A percentile compares a stretch with the other conserved stretches of the same genome.
These are phyloP conservation scores for Phaseolus lunatus DNA, from an alignment of 306 rosid genomes.

Conservation along the genomic window DNA sequence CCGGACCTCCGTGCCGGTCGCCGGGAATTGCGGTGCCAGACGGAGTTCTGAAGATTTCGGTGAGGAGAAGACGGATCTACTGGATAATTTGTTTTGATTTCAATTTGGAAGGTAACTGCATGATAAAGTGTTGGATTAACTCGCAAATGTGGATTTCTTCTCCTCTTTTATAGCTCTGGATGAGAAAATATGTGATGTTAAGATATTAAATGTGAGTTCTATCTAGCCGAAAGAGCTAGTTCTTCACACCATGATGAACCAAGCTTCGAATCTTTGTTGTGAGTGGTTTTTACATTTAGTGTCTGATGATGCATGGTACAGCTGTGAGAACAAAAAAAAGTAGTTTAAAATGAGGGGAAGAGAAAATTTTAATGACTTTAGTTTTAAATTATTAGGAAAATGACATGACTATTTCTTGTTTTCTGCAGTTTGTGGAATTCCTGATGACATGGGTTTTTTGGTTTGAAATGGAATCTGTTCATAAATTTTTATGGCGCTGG, in stretches of 20 bases:
- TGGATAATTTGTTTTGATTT: background rate
- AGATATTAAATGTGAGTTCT: background rate
- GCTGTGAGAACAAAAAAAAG: background rate
- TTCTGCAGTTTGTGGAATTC: constrained; percentile 43
- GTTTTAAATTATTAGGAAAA: background rate
- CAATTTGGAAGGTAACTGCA: constrained; percentile 34
- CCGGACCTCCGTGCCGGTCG: constrained; percentile 49
- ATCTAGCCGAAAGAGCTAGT: background rate
- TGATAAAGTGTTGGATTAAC: constrained; percentile 10
- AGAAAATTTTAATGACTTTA: background rate
- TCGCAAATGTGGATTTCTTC: no score
- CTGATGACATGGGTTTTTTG: constrained; percentile 12
- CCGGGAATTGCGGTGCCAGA: constrained; percentile 49
- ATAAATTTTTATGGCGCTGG: constrained; percentile 41
- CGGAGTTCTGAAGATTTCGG: constrained; percentile 35
- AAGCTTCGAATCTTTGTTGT: background rate
- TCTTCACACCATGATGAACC: background rate
- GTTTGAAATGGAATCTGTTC: constrained; percentile 31
- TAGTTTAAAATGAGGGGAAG: background rate
- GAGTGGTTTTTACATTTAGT: background rate
- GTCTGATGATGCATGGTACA: background rate
- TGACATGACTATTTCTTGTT: constrained; percentile 16
- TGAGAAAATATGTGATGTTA: background rate
- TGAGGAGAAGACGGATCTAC: constrained; percentile 46
- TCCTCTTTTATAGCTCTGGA: background rate